phyloP scores from a whole-genome alignment of 306 rosid genomes.

The Corylus heterophylla region DNA sequence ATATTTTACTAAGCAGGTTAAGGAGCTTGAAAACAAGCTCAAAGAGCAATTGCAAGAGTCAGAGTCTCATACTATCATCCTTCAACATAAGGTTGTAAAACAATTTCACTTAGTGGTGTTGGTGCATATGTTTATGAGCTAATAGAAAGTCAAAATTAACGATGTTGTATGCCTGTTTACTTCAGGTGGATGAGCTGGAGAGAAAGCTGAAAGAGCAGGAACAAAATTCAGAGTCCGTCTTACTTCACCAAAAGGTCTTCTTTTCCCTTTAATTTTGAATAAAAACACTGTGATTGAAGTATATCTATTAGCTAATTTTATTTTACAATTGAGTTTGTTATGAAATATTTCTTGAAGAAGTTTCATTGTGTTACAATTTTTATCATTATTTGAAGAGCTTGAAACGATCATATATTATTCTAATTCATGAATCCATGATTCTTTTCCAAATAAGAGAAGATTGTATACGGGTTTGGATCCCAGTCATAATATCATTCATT shows the following conservation, averaged over 20 bases:
- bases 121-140: not conserved
- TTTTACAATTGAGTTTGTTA: not conserved
- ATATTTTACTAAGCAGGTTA: constrained; percentile 46
- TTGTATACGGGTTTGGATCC: too few species aligned
- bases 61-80: constrained; percentile 51
- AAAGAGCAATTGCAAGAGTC: constrained; percentile 66
- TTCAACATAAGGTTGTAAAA: constrained; percentile 66
- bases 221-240: constrained; percentile 39
- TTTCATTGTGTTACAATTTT: too few species aligned
- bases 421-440: too few species aligned
- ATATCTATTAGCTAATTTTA: not conserved
- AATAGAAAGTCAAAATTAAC: constrained; percentile 13
- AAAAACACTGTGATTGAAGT: not conserved
- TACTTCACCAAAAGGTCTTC: constrained; percentile 64
- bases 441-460: too few species aligned
- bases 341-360: too few species aligned
- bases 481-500: too few species aligned
- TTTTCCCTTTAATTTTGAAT: not conserved
- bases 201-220: constrained; percentile 69
- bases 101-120: not conserved
- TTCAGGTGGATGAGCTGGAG: constrained; percentile 71
- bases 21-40: constrained; percentile 68
- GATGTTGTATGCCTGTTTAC: constrained; percentile 4
- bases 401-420: too few species aligned
- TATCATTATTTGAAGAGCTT: too few species aligned